Conservation (phyloP, 306 rosid species). For the Arachis hypogaea region DNA sequence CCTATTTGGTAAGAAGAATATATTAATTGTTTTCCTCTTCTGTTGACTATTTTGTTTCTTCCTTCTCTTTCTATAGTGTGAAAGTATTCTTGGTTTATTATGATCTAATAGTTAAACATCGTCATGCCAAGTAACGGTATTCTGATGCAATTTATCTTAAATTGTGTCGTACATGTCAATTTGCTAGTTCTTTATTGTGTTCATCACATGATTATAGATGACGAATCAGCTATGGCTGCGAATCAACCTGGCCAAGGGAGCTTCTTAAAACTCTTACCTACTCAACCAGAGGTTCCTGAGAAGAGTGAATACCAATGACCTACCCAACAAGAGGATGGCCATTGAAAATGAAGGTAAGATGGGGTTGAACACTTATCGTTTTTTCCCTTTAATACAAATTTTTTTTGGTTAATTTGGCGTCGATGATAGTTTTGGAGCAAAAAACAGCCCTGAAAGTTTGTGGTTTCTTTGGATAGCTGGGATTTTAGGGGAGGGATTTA, state of each 20-base stretch:
- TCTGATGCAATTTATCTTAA: no score
- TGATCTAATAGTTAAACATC: conserved; percentile 6
- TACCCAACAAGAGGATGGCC: conserved; percentile 45
- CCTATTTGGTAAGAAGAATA: conserved; percentile 76
- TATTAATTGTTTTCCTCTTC: conserved; percentile 20
- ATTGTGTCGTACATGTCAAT: no score
- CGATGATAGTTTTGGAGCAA: conserved; percentile 38
- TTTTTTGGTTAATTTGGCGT: conserved; percentile 55
- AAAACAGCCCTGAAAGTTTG: conserved; percentile 50
- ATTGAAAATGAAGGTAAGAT: conserved; percentile 36
- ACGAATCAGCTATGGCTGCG: conserved; percentile 61
- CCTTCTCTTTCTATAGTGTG: not conserved
- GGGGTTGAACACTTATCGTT: conserved; percentile 47
- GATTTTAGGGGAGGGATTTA: conserved; percentile 43
- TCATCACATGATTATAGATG: conserved; percentile 52
- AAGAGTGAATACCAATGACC: conserved; percentile 56
- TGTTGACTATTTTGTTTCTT: not conserved
- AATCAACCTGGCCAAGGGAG: conserved; percentile 79
- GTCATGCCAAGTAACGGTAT: no score
- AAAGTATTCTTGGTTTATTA: conserved; percentile 20
- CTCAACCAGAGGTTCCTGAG: conserved; percentile 80
- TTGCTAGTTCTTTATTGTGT: no score
- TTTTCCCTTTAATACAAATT: conserved; percentile 38
- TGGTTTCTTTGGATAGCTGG: conserved; percentile 52
- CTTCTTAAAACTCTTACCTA: conserved; percentile 76